A percentile compares a stretch with the other conserved stretches of the same genome.
phyloP scores from a whole-genome alignment of 108 stramenopile genomes.

The Cyclostephanos tholiformis region DNA sequence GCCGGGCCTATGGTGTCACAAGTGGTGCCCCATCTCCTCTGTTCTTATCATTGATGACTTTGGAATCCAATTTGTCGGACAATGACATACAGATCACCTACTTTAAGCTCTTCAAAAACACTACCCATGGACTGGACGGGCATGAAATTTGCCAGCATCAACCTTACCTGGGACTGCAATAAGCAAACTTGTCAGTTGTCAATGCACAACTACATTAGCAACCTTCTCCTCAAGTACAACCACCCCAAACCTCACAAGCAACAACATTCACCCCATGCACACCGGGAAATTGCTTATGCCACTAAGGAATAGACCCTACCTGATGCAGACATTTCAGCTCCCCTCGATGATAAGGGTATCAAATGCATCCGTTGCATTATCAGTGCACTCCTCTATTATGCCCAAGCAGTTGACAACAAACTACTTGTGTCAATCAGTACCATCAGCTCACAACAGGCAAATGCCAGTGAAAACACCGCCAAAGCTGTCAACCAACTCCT shows the following conservation, averaged over 20 bases:
- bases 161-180: constrained; percentile 48
- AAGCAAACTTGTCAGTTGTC: constrained; percentile 34
- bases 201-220: constrained; percentile 61
- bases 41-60: constrained; percentile 65
- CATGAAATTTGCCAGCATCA: constrained; percentile 37
- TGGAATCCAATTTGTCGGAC: constrained; percentile 47
- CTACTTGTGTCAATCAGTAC: constrained; percentile 28
- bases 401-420: constrained; percentile 43
- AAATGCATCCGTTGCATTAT: constrained; percentile 40
- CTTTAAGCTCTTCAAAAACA: constrained; percentile 18
- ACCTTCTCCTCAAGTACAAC: no score
- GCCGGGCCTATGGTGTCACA: no score
- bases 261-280: constrained; percentile 37
- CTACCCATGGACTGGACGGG: constrained; percentile 42
- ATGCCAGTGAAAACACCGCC: constrained; percentile 8
- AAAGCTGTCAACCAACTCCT: no score
- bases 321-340: constrained; percentile 28
- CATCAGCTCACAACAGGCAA: constrained; percentile 34
- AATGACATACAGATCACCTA: constrained; percentile 46
- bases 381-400: constrained; percentile 50
- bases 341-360: constrained; percentile 16
- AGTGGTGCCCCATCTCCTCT: constrained; percentile 34
- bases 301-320: constrained; percentile 23
- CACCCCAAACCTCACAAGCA: constrained; percentile 34
- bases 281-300: constrained; percentile 34